phyloP scores from a whole-genome alignment of 306 rosid species.

The Gynostemma pentaphyllum region DNA sequence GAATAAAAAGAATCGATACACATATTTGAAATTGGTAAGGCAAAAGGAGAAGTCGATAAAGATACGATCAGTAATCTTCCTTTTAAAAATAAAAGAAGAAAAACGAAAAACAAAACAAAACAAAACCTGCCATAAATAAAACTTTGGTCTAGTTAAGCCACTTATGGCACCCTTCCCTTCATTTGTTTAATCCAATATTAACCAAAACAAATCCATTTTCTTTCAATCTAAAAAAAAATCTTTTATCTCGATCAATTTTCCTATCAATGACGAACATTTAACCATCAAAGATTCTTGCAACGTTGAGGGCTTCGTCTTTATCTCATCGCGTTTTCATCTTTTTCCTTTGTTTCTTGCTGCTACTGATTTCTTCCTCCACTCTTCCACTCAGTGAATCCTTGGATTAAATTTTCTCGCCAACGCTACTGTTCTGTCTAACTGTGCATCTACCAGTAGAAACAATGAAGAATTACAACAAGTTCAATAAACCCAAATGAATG shows the following conservation, averaged over 20 bases:
- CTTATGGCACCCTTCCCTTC: not conserved
- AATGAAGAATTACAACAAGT: too few species aligned
- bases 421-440: conserved; percentile 39
- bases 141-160: not conserved
- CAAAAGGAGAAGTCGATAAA: too few species aligned
- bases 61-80: too few species aligned
- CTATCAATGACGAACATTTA: conserved; percentile 7
- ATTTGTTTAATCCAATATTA: too few species aligned
- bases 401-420: conserved; percentile 45
- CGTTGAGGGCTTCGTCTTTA: not conserved
- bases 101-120: too few species aligned
- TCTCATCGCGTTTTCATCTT: conserved; percentile 5
- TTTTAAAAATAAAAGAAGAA: too few species aligned
- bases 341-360: conserved; percentile 20
- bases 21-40: too few species aligned
- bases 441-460: conserved; percentile 44
- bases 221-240: not conserved
- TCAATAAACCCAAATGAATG: too few species aligned
- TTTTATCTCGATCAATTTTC: not conserved
- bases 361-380: conserved; percentile 30
- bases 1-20: too few species aligned
- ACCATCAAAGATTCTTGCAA: not conserved
- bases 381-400: conserved; percentile 25
- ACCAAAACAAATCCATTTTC: too few species aligned
- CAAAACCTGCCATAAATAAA: too few species aligned